A percentile compares a stretch with the other conserved stretches of the same genome.
phyloP scores from a whole-genome alignment of 495 filamentous ascomycete species.

The Hypoxylon cercidicola region DNA sequence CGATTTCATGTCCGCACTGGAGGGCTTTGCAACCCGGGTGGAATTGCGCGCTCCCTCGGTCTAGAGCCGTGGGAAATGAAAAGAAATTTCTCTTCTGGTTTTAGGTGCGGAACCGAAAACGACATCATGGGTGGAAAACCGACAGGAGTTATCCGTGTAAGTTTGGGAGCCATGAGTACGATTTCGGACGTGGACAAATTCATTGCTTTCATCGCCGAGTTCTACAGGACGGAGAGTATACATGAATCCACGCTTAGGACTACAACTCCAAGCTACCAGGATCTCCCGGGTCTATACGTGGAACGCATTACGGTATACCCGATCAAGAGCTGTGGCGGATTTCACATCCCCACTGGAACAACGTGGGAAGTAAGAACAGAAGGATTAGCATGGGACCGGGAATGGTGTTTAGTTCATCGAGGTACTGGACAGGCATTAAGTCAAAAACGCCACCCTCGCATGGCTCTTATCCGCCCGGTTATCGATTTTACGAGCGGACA shows the following conservation, averaged over 20 bases:
- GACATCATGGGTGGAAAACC: conserved; percentile 85
- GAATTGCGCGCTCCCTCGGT: conserved; percentile 73
- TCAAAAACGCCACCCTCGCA: conserved; percentile 83
- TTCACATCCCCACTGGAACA: conserved; percentile 69
- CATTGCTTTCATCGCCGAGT: conserved; percentile 77
- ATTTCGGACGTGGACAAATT: conserved; percentile 77
- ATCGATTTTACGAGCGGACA: conserved; percentile 68
- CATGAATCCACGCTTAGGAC: conserved; percentile 5
- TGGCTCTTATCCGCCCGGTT: conserved; percentile 79
- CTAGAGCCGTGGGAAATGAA: conserved; percentile 82
- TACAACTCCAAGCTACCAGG: conserved; percentile 9
- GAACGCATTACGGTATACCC: conserved; percentile 78
- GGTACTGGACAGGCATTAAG: conserved; percentile 80
- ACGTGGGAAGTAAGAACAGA: conserved; percentile 80
- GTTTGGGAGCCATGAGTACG: conserved; percentile 89
- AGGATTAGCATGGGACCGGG: conserved; percentile 89
- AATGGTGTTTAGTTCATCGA: conserved; percentile 91
- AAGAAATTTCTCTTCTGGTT: conserved; percentile 80
- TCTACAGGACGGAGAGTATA: conserved; percentile 69
- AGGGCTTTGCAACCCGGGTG: conserved; percentile 91
- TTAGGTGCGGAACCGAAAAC: conserved; percentile 80
- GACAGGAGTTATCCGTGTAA: conserved; percentile 85
- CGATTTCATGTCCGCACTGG: conserved; percentile 86
- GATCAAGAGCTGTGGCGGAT: conserved; percentile 89
- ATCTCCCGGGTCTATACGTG: conserved; percentile 52